phyloP scores from a whole-genome alignment of 169 alveolate genomes.

The Neospora caninum region DNA sequence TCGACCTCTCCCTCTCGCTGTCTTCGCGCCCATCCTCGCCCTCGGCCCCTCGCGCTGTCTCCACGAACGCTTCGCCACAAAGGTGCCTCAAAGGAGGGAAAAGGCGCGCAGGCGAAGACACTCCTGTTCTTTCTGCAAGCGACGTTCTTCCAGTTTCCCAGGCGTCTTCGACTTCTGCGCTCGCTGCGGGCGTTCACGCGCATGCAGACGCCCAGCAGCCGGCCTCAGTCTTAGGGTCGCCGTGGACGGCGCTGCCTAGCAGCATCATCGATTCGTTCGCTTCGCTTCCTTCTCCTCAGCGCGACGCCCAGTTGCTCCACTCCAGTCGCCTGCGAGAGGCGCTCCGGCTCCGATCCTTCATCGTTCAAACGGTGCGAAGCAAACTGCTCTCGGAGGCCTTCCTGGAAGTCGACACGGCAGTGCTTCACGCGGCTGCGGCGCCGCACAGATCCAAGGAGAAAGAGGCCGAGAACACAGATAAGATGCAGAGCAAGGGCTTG shows the following conservation, averaged over 20 bases:
- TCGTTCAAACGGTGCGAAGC: neutral
- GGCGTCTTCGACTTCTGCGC: neutral
- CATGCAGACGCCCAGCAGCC: slow-evolving; percentile 1
- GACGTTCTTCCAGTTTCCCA: neutral
- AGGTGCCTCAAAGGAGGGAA: too few relatives aligned
- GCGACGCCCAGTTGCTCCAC: neutral
- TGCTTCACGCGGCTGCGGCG: neutral
- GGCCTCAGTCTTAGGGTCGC: neutral
- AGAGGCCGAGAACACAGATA: neutral
- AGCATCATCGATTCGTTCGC: neutral
- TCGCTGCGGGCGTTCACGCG: neutral
- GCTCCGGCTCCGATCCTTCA: neutral
- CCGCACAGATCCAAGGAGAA: neutral
- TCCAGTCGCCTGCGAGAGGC: neutral
- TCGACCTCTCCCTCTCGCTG: neutral
- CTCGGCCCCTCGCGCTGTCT: neutral
- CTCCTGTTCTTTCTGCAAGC: neutral
- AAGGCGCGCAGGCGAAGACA: too few relatives aligned
- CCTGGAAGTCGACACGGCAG: neutral
- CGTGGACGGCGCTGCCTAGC: neutral
- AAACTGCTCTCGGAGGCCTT: neutral
- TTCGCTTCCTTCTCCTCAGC: neutral
- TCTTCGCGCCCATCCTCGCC: neutral
- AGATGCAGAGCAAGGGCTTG: neutral
- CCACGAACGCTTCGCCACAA: too few relatives aligned